Conservation (phyloP, 2,329 filamentous ascomycete genomes). For the Trichoderma sp. region DNA sequence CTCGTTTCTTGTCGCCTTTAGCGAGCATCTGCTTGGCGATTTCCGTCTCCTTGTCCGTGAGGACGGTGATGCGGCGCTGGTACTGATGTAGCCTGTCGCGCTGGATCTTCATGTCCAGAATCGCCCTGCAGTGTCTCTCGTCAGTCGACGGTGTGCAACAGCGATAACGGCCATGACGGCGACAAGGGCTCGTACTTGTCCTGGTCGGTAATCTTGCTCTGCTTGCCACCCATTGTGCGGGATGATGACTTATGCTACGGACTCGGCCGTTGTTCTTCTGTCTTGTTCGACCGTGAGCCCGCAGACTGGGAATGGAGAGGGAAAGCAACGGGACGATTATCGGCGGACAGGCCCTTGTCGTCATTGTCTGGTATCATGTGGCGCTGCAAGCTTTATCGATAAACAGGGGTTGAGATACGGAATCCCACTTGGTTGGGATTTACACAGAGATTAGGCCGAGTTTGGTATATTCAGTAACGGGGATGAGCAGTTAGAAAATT, state of each 20-base stretch:
- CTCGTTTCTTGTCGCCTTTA: constrained; percentile 73
- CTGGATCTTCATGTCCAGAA: constrained; percentile 95
- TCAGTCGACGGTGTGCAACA: neutral
- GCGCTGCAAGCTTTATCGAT: constrained; percentile 19
- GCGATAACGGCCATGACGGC: neutral
- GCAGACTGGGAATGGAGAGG: neutral
- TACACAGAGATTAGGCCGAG: neutral
- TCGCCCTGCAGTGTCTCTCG: constrained; percentile 59
- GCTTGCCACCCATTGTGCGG: constrained; percentile 50
- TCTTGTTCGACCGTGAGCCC: neutral
- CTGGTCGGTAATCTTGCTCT: constrained; percentile 64
- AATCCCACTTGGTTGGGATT: neutral
- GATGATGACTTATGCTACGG: neutral
- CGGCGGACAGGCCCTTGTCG: constrained; percentile 15
- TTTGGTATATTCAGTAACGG: neutral
- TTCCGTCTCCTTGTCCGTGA: constrained; percentile 83
- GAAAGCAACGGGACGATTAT: neutral
- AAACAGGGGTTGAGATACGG: neutral
- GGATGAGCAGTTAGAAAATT: neutral
- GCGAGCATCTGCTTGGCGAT: constrained; percentile 81
- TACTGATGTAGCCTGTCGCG: constrained; percentile 97
- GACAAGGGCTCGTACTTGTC: constrained; percentile 62
- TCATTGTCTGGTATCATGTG: constrained; percentile 19
- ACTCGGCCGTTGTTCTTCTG: constrained; percentile 2
- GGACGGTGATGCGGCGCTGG: constrained; percentile 80